Evolutionary conservation across 345 rosid species (phyloP), one percentile per base, ranked within the genome.

Genomic region (Pseudoturritis turrita): DNA sequence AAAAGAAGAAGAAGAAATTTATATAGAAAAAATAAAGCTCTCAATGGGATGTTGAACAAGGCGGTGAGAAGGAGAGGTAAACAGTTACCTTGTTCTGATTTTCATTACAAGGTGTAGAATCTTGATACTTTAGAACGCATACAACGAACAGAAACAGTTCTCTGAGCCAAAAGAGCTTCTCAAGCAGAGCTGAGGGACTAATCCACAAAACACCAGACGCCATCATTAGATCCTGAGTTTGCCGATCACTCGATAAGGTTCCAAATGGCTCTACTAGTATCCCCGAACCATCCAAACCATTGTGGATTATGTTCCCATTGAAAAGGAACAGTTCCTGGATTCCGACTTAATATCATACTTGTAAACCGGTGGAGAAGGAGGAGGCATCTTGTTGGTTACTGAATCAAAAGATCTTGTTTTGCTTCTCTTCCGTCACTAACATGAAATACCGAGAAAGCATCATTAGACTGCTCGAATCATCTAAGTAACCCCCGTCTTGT

Each of bases 251-350:
- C 1, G 83, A 77, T 78, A 83, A 83, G 2, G 76, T 74, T 29
- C 85, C 85, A 55, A 81, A 79, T 33, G 83, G 87, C 69, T 80
- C 79, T 49, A 69, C 35, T 7, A 9, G 9, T 22, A 47, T 7
- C 43, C 87, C 86, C 2, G 72, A 72, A 63, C 72, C 87, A 77
- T 87, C 88, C 76, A 81, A 67, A 61, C 82, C 88, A 43, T 74
- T 79, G 0, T n/a, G 98, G 98, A 33, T 74, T 67, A 63, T 80
- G 83, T 70, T 94, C 98, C 98, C 98, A 94, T 43, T 86, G 70
- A 62, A 94, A 94, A 44, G 97, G 98, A 63, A 94, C 96, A 3
- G 87, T 84, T 74, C 97, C 98, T 1, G 98, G 90, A 52, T 82
- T 83, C 96, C 13, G 97, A 91, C 65, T 85, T 94, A 60, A 90